A percentile compares a stretch with the other conserved stretches of the same genome.
Conservation (phyloP, 2,329 filamentous ascomycete genomes). For the Talaromyces sp. region DNA sequence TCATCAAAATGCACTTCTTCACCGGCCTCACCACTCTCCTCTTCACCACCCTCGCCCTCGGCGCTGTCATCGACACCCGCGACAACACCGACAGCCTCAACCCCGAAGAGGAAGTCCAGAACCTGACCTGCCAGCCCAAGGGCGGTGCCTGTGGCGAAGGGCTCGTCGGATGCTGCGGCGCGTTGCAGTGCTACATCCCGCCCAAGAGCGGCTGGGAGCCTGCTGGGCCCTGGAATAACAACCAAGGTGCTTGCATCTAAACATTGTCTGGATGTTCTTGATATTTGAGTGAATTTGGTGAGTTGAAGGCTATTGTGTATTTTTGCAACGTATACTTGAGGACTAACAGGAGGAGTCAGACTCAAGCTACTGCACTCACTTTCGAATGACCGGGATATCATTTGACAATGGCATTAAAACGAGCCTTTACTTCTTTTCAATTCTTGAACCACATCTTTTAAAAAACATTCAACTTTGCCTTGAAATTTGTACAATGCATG, state of each 20-base stretch:
- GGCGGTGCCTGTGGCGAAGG: conserved; percentile 3
- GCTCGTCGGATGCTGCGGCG: not conserved
- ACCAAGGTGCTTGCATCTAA: conserved; percentile 8
- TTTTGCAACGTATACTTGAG: no score
- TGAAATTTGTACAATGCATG: not conserved
- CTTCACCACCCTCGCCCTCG: conserved; percentile 8
- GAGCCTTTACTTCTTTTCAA: not conserved
- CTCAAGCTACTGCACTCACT: not conserved
- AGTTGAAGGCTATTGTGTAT: no score
- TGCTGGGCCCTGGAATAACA: not conserved
- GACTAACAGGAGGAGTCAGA: not conserved
- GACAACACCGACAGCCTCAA: not conserved
- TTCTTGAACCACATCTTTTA: not conserved
- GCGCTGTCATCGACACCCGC: conserved; percentile 8
- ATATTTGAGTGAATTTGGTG: not conserved
- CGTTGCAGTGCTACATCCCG: conserved; percentile 7
- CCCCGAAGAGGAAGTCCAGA: not conserved
- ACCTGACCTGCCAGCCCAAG: conserved; percentile 1
- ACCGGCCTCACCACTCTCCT: conserved; percentile 6
- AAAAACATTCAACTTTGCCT: not conserved
- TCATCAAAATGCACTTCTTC: conserved; percentile 9
- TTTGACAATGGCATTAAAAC: not conserved
- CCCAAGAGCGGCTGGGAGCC: conserved; percentile 7
- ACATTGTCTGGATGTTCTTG: not conserved
- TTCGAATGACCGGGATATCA: not conserved